Evolutionary conservation across 2,329 filamentous ascomycete genomes (phyloP), one percentile per base, ranked within the genome.

Genomic region (Hymenoscyphus fructigenus): DNA sequence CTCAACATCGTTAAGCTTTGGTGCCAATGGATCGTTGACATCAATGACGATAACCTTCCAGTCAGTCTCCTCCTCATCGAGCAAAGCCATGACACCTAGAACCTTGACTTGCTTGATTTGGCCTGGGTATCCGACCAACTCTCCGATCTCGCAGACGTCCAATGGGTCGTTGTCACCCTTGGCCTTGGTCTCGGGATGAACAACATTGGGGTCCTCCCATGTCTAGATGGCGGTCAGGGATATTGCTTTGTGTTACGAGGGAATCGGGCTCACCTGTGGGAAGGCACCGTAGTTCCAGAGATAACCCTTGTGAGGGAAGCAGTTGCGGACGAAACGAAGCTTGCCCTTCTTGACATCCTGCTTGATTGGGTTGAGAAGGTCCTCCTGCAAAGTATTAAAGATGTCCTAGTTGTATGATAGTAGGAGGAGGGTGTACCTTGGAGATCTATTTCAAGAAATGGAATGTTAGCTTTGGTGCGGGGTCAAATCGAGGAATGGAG

Each of bases 41-140:
- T 99, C 95, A 78, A 99, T 96, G 81, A 98, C 95, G 75, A 99
- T 98, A 84, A 99, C 92, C 89, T 99, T 99, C 95, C 95, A 99
- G 88, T 99, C 95, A 71, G 95, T 99, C 90, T 99, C 95, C 81
- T 96, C 95, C 88, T 99, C 95, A 76, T 99, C 95, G 71, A 99
- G 91, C 72, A 99, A 88, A 73, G 95, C 95, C 95, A 99, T 99
- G 79, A 98, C 93, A 81, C 95, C 95, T 70, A 99, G 91, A 70
- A 98, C 92, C 90, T 98, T 99, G 88, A 99, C 95, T 85, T 98
- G 95, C 88, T 98, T 99, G 81, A 99, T 84, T 85, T 99, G 94
- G 75, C 95, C 95, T 67, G 89, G 86, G 86, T 96, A 96, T 80
- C 91, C 92, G 76, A 99, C 95, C 66, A 97, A 88, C 88, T 99